phyloP scores from a whole-genome alignment of 2,329 filamentous ascomycete genomes.

The Penicillium sclerotigenum region DNA sequence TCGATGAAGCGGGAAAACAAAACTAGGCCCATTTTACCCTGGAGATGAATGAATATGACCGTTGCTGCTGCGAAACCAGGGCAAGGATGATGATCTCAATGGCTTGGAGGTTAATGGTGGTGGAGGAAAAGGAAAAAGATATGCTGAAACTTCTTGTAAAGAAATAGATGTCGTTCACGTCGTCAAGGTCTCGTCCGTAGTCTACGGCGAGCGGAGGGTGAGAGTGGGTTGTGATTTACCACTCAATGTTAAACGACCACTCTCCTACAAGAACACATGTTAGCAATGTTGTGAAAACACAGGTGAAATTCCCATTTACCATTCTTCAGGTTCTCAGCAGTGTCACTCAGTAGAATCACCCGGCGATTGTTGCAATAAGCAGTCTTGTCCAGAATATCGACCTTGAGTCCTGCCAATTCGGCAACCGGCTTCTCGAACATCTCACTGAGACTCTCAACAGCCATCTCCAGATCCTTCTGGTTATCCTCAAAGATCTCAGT shows the following conservation, averaged over 20 bases:
- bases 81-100: neutral
- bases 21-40: neutral
- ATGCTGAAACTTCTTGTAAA: constrained; percentile 1
- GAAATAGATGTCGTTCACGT: constrained; percentile 18
- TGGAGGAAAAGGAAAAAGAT: neutral
- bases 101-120: neutral
- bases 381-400: constrained; percentile 98
- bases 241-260: constrained; percentile 47
- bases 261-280: constrained; percentile 31
- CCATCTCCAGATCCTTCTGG: constrained; percentile 96
- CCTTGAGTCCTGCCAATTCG: constrained; percentile 81
- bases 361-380: constrained; percentile 92
- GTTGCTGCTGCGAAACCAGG: neutral
- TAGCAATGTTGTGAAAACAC: neutral
- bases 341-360: constrained; percentile 85
- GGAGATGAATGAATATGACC: neutral
- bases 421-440: constrained; percentile 98
- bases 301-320: constrained; percentile 53
- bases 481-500: constrained; percentile 99
- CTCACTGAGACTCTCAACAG: constrained; percentile 92
- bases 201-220: neutral
- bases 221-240: constrained; percentile 24
- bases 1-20: neutral
- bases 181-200: constrained; percentile 18
- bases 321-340: constrained; percentile 84